These are phyloP conservation scores for Camellia japonica DNA, from an alignment of 148 eudicot genomes.

Conservation along the genomic window DNA sequence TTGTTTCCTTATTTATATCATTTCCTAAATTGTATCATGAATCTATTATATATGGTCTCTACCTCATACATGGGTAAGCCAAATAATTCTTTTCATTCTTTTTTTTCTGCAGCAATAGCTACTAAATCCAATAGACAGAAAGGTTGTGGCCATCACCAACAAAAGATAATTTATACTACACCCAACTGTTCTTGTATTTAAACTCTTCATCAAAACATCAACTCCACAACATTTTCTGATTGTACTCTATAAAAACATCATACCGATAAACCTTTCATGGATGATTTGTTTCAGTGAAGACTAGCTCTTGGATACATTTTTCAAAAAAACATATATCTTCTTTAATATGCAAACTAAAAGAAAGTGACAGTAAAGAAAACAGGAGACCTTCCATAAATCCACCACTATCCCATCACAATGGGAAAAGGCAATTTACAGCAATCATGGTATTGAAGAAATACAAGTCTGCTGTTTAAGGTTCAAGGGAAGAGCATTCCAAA, in stretches of 20 bases:
- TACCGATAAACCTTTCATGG: background rate
- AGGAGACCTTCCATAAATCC: background rate
- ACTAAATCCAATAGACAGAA: background rate
- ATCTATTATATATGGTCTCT: too few relatives aligned
- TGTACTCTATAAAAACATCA: background rate
- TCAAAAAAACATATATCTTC: background rate
- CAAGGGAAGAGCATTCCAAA: background rate
- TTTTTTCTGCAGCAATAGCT: background rate
- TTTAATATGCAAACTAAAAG: background rate
- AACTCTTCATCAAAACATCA: background rate
- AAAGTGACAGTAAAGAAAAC: background rate
- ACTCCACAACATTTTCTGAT: background rate
- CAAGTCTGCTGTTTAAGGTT: background rate
- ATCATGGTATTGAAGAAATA: background rate
- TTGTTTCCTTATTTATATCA: too few relatives aligned
- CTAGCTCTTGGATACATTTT: background rate
- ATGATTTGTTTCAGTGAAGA: background rate
- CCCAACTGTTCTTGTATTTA: background rate
- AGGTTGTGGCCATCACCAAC: background rate
- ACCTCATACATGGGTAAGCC: too few relatives aligned
- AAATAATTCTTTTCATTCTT: too few relatives aligned
- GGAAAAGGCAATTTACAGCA: background rate
- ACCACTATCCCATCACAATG: background rate
- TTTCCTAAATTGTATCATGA: too few relatives aligned
- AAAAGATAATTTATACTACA: background rate